Base-by-base conservation (phyloP, 805 yeast species). In the Candida pseudoglaebosa region DNA sequence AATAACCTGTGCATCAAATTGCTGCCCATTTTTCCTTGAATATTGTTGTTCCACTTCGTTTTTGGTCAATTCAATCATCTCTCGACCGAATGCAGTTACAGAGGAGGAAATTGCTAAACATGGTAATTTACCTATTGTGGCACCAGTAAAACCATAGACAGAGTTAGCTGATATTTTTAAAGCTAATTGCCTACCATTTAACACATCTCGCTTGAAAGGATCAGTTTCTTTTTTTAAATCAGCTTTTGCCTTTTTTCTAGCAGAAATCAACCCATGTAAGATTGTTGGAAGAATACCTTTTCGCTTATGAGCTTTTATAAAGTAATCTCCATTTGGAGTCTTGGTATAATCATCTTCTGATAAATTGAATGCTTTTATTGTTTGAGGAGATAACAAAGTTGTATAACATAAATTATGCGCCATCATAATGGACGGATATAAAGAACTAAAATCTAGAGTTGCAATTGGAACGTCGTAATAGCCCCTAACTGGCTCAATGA, bases 351-450 rank as follows among this genome's bases (percentile, higher is more conserved):
- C 98, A 39, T 75, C 79, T 45, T 83, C 79, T 32, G 72, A 68
- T 28, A 95, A 65, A 0, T 70, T 69, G 42, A 83, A 70, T 31
- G 84, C 72, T 32, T 80, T 77, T 30, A 88, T 82, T 0, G 93
- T 76, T 31, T 74, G 77, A 44, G 76, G 78, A 48, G 78, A 83
- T 38, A 91, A 62, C 32, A 93, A 66, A 0, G 99, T 90, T 0
- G 99, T 93, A 60, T 93, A 93, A 59, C 99, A 93, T 42, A 93
- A 67, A 59, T 93, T 93, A 62, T 93, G 98, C 0, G 99, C 99
- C 95, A 95, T 93, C 95, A 93, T 90, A 53, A 93, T 93, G 42
- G 96, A 87, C 4, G 99, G 99, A 62, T 93, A 93, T 73, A 93
- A 73, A 40, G 96, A 88, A 49, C 95, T 89, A 78, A 93, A 93